Evolutionary conservation across 306 rosid genomes (phyloP).

Genomic region (Malus sylvestris): DNA sequence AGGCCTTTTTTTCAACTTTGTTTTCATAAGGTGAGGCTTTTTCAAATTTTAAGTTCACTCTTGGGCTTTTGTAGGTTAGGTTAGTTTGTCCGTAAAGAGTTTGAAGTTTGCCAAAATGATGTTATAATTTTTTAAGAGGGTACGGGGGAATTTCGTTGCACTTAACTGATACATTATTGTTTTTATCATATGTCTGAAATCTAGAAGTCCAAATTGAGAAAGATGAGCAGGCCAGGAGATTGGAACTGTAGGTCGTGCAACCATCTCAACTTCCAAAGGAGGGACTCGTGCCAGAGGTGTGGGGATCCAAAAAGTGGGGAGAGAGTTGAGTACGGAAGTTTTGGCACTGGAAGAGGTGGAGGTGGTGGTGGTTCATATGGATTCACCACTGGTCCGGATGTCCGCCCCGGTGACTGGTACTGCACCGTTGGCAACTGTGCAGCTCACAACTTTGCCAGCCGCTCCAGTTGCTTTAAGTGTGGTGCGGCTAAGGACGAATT

Average conservation of each 20-base stretch:
- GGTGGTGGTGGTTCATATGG: constrained; percentile 45
- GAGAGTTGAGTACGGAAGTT: constrained; percentile 24
- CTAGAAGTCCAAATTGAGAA: not conserved
- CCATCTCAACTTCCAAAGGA: constrained; percentile 78
- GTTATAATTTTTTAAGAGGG: too few species aligned
- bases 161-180: not conserved
- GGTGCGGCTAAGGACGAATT: constrained; percentile 67
- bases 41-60: not conserved
- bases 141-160: too few species aligned
- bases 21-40: constrained; percentile 15
- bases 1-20: not conserved
- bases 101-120: too few species aligned
- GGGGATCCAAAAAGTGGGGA: constrained; percentile 44
- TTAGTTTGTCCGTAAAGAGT: not conserved
- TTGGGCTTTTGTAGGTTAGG: not conserved
- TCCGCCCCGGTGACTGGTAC: constrained; percentile 92
- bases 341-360: constrained; percentile 30
- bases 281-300: constrained; percentile 82
- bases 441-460: constrained; percentile 90
- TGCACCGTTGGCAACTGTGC: constrained; percentile 71
- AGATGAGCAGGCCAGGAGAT: constrained; percentile 86
- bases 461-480: constrained; percentile 91
- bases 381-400: constrained; percentile 79
- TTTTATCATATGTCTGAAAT: not conserved
- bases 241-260: constrained; percentile 92